Percentiles rank a stretch among this genome's conserved stretches.
These are phyloP conservation scores for Peronospora farinosa DNA, from an alignment of 352 stramenopile species.

Conservation along the genomic window DNA sequence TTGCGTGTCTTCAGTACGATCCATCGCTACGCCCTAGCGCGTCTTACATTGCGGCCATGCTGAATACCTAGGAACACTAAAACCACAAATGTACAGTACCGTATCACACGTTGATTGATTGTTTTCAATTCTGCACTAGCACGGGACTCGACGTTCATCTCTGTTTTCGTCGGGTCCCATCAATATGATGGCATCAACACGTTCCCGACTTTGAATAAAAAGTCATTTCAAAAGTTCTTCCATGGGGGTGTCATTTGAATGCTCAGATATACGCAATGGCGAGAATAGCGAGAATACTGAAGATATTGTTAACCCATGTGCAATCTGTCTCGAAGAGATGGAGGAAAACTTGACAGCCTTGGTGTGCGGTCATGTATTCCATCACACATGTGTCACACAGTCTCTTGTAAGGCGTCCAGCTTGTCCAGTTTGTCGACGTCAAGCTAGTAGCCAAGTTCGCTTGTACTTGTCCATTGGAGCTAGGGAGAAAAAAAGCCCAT, in stretches of 20 bases:
- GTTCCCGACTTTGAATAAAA: neutral
- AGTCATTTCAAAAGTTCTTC: conserved; percentile 6
- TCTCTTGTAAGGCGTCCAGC: conserved; percentile 13
- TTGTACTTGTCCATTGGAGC: conserved; percentile 27
- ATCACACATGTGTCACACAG: conserved; percentile 22
- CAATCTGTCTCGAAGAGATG: conserved; percentile 40
- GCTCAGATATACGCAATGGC: neutral
- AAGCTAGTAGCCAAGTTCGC: conserved; percentile 17
- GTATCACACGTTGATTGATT: neutral
- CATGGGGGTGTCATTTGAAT: conserved; percentile 5
- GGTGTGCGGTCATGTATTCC: conserved; percentile 41
- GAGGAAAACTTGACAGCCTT: conserved; percentile 26
- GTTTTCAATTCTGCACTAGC: neutral
- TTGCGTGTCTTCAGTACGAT: conserved; percentile 62
- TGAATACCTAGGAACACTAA: conserved; percentile 34
- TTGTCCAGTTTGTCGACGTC: conserved; percentile 37
- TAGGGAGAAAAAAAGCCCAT: neutral
- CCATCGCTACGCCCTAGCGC: conserved; percentile 61
- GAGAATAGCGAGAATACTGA: conserved; percentile 1
- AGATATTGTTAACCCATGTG: conserved; percentile 13
- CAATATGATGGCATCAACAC: neutral
- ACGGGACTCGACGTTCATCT: conserved; percentile 11
- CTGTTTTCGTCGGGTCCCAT: conserved; percentile 16
- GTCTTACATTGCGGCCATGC: conserved; percentile 70
- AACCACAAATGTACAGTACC: conserved; percentile 26